phyloP scores from a whole-genome alignment of 2,329 filamentous ascomycete genomes.

The Fusarium mangiferae region DNA sequence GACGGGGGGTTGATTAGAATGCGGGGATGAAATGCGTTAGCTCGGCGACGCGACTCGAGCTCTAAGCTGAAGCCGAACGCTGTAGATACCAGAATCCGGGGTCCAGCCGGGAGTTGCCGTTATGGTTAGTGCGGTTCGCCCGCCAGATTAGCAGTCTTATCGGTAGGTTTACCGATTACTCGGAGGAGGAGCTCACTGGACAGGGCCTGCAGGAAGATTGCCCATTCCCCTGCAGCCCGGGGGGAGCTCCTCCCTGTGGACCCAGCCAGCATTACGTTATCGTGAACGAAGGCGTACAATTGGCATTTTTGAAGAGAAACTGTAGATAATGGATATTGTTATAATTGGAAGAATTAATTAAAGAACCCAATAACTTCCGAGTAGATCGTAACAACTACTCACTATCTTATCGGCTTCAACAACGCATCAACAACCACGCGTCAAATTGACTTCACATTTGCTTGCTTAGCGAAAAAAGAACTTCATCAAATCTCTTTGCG shows the following conservation, averaged over 20 bases:
- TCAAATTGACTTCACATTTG: background rate
- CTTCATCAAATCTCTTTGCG: background rate
- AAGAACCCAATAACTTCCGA: background rate
- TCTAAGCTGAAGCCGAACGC: background rate
- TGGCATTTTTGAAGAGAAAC: background rate
- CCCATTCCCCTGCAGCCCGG: background rate
- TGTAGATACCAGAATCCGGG: conserved; percentile 4
- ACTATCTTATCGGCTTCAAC: background rate
- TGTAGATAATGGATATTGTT: background rate
- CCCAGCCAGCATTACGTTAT: background rate
- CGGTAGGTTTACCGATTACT: background rate
- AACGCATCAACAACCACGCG: background rate
- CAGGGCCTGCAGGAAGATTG: background rate
- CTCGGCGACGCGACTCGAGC: background rate
- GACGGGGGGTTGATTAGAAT: background rate
- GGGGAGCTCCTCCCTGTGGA: conserved; percentile 23
- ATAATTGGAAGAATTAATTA: background rate
- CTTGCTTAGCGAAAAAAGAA: background rate
- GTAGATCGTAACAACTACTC: background rate
- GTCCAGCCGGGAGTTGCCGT: conserved; percentile 4
- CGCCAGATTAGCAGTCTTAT: conserved; percentile 1
- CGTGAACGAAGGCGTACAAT: accelerated
- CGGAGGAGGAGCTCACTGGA: conserved; percentile 6
- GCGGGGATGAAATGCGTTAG: background rate
- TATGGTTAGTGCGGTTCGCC: background rate